Evolutionary conservation across 2,329 filamentous ascomycete genomes (phyloP), one percentile per base, ranked within the genome.

Genomic region (Ophiostoma sp.): DNA sequence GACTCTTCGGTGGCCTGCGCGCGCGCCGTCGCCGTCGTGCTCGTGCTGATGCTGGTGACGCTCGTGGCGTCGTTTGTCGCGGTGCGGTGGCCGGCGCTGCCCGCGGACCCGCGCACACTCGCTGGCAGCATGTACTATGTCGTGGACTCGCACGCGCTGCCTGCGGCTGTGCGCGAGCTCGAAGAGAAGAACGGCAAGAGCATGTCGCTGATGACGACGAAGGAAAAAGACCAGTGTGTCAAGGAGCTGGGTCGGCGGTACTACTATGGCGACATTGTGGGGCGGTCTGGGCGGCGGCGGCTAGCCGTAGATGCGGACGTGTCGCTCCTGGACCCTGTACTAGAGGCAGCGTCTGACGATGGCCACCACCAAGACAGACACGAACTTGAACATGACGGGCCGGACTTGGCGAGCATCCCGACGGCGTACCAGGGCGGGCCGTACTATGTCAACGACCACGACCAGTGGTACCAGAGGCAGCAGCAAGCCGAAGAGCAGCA

Each of bases 71-170:
- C 80, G 5, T 66, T 69, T 44, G 63, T 67, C n/a, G 79, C 83
- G 64, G 73, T 80, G 11, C 72, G 74, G 18, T 82, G 78, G 78
- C 81, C 79, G 3, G 75, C 77, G 38, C 78, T 83, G 76, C 79
- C 81, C 0, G 77, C 82, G 1, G 81, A 83, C 18, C 82, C 81
- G 27, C 79, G 80, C 36, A 81, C 76, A 1, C 76, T 84, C 8
- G 80, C 79, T 0, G 81, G 81, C 4, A 75, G 79, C 3, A 76
- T 83, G 78, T 81, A 79, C 71, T 81, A 82, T 55, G 76, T 80
- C 0, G 74, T 73, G n/a, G 73, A 73, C 67, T 71, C 70, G 65
- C 70, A 72, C 68, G 69, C 77, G 73, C 69, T 76, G 49, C 72
- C 72, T 38, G 73, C 74, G n/a, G 65, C 47, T 7, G 69, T 76